phyloP scores from a whole-genome alignment of 345 rosid species.

The Angophora floribunda region DNA sequence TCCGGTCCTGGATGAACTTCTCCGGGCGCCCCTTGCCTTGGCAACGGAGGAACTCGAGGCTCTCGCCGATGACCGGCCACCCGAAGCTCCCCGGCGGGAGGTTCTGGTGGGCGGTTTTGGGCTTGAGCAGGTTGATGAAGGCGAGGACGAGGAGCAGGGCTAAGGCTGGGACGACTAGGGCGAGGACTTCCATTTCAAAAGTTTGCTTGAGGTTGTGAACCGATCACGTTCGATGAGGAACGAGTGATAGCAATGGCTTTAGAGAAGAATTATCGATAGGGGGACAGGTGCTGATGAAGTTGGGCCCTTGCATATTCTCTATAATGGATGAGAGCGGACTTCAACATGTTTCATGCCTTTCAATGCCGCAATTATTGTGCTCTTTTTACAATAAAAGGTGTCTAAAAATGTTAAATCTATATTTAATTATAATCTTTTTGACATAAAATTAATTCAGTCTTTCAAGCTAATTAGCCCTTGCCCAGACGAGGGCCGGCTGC shows the following conservation, averaged over 20 bases:
- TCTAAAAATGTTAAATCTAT: too few species aligned
- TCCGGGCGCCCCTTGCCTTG: neutral
- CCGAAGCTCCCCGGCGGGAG: neutral
- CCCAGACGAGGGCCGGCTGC: too few species aligned
- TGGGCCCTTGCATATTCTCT: neutral
- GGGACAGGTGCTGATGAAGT: neutral
- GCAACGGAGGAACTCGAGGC: neutral
- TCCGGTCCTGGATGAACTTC: neutral
- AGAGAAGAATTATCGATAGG: neutral
- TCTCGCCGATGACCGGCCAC: constrained; percentile 2
- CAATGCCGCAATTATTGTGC: neutral
- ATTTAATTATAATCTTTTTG: too few species aligned
- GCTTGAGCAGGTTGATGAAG: neutral
- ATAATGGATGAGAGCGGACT: neutral
- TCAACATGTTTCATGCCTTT: neutral
- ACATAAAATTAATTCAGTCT: too few species aligned
- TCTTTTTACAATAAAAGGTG: too few species aligned
- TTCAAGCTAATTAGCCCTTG: too few species aligned
- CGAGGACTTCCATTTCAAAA: neutral
- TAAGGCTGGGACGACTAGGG: neutral
- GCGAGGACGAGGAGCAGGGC: neutral
- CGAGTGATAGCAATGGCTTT: neutral
- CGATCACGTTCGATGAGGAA: neutral
- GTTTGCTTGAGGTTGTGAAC: neutral
- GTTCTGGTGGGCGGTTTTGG: neutral